Conservation (phyloP, 2,329 filamentous ascomycete species). For the Colletotrichum acutatum region DNA sequence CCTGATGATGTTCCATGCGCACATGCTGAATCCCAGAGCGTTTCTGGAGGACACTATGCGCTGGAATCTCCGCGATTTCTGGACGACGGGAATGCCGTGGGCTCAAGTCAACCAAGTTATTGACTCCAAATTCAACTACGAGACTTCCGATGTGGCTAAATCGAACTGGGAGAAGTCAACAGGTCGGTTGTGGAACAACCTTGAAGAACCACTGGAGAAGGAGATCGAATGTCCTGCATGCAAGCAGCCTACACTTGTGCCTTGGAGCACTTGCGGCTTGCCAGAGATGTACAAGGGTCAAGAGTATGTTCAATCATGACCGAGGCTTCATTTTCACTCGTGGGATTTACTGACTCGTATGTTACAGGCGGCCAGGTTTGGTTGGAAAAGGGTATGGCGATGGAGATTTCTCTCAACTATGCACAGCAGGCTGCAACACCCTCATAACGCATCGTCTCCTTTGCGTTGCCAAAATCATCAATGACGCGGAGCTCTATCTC, state of each 20-base stretch:
- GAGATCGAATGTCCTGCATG: constrained; percentile 68
- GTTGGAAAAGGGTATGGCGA: constrained; percentile 71
- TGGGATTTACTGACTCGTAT: background rate
- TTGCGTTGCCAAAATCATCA: constrained; percentile 69
- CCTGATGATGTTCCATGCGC: constrained; percentile 82
- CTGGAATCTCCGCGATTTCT: constrained; percentile 63
- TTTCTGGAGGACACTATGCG: constrained; percentile 81
- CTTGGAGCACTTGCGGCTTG: constrained; percentile 68
- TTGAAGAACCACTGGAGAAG: constrained; percentile 61
- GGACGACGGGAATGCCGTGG: constrained; percentile 77
- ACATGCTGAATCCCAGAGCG: constrained; percentile 80
- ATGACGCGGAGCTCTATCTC: constrained; percentile 63
- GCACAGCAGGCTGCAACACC: constrained; percentile 59
- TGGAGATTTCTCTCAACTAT: constrained; percentile 60
- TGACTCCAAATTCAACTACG: constrained; percentile 68
- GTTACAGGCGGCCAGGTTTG: constrained; percentile 41
- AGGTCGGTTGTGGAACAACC: constrained; percentile 68
- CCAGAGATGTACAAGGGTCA: constrained; percentile 44
- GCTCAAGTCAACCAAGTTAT: constrained; percentile 66
- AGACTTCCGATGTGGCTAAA: constrained; percentile 54
- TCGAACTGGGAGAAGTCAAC: constrained; percentile 60
- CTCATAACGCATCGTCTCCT: constrained; percentile 67
- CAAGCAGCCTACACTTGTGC: constrained; percentile 50
- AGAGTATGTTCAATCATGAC: constrained; percentile 34
- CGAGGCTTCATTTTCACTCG: accelerated